Percentiles rank a stretch among this genome's conserved stretches.
phyloP scores from a whole-genome alignment of 169 alveolate genomes.

The Babesia sp. region DNA sequence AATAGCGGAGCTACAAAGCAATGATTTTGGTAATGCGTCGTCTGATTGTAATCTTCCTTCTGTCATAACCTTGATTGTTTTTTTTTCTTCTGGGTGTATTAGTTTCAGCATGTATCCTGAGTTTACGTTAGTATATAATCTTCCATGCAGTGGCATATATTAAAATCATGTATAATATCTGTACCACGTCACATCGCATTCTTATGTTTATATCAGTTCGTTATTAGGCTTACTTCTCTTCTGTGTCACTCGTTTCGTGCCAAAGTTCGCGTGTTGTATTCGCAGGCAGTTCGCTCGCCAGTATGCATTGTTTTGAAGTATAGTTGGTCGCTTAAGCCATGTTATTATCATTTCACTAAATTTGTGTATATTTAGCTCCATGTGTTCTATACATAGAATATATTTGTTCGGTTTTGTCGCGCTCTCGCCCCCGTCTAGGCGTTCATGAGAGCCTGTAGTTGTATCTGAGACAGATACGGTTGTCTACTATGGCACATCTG shows the following conservation, averaged over 20 bases:
- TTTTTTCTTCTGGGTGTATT: slow-evolving; percentile 62
- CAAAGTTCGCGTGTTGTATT: slow-evolving; percentile 29
- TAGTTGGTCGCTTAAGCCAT: not conserved
- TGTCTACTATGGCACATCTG: not conserved
- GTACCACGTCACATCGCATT: not conserved
- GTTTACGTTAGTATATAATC: not conserved
- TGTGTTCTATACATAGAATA: not conserved
- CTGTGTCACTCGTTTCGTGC: slow-evolving; percentile 66
- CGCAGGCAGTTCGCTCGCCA: not conserved
- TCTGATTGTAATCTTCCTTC: slow-evolving; percentile 34
- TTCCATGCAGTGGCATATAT: not conserved
- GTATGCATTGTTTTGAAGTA: not conserved
- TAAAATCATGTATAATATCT: not conserved
- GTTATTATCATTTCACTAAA: not conserved
- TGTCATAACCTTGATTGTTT: slow-evolving; percentile 28
- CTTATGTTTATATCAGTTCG: not conserved
- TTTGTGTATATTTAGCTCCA: slow-evolving; percentile 21
- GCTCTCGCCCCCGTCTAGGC: no score
- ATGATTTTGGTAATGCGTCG: slow-evolving; percentile 79
- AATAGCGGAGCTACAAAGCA: slow-evolving; percentile 77
- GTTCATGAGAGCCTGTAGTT: no score
- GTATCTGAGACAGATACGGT: no score
- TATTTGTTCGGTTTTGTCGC: not conserved
- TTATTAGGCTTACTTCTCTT: slow-evolving; percentile 40
- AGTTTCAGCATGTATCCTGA: slow-evolving; percentile 61